Conservation (phyloP, 352 stramenopile species). For the Globisporangium barbulae region DNA sequence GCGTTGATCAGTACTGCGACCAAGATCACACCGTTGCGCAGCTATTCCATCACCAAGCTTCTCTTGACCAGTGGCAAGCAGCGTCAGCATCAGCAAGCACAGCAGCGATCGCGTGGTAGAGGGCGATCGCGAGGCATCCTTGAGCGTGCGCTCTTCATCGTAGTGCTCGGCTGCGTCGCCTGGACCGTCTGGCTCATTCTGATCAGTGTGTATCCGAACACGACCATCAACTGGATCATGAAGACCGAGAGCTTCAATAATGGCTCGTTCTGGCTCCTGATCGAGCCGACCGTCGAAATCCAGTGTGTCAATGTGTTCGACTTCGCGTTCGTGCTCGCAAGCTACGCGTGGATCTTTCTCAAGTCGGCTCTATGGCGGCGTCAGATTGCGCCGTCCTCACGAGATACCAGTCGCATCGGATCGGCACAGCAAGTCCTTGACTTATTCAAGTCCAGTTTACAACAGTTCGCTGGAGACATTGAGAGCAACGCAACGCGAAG, state of each 20-base stretch:
- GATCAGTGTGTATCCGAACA: conserved; percentile 27
- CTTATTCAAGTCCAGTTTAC: not conserved
- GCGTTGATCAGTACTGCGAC: no score
- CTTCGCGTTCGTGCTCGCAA: conserved; percentile 17
- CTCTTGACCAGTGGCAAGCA: no score
- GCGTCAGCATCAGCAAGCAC: no score
- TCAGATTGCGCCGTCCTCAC: no score
- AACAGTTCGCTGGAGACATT: not conserved
- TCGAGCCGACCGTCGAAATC: conserved; percentile 22
- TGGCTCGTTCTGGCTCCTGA: conserved; percentile 34
- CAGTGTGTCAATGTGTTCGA: conserved; percentile 14
- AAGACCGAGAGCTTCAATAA: conserved; percentile 27
- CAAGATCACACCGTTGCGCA: no score
- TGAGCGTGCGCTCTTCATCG: not conserved
- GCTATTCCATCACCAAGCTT: no score
- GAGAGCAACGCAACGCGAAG: no score
- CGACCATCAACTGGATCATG: conserved; percentile 32
- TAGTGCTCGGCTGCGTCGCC: conserved; percentile 15
- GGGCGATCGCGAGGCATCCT: no score
- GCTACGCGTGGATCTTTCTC: conserved; percentile 22
- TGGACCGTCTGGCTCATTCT: conserved; percentile 31
- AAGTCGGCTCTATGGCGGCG: not conserved
- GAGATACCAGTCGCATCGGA: not conserved
- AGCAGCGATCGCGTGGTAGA: no score
- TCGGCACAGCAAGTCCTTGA: not conserved